A percentile compares a stretch with the other conserved stretches of the same genome.
phyloP scores from a whole-genome alignment of 371 early-diverging fungal genomes.

The Mucor irregularis region DNA sequence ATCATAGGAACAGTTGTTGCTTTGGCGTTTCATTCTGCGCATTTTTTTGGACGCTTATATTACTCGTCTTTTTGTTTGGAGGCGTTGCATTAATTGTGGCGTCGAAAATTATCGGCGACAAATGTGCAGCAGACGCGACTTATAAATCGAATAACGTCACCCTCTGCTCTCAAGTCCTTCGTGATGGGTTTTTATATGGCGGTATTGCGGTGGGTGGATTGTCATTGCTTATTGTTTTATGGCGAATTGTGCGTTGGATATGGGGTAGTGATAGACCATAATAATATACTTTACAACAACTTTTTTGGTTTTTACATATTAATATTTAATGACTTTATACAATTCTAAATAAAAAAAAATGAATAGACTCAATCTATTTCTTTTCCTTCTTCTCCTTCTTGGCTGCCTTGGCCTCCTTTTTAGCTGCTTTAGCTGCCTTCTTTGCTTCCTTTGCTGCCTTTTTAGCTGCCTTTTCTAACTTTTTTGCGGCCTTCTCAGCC shows the following conservation, averaged over 20 bases:
- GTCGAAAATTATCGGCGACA: slow-evolving; percentile 6
- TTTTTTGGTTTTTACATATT: not conserved
- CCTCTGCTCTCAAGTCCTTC: slow-evolving; percentile 19
- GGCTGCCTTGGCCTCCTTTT: slow-evolving; percentile 13
- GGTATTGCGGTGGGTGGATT: slow-evolving; percentile 32
- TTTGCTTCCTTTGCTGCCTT: slow-evolving; percentile 40
- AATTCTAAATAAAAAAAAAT: not conserved
- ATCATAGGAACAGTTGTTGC: slow-evolving; percentile 10
- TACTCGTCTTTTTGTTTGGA: slow-evolving; percentile 12
- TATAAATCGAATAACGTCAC: not conserved
- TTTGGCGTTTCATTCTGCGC: slow-evolving; percentile 18
- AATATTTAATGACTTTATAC: not conserved
- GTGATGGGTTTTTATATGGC: slow-evolving; percentile 33
- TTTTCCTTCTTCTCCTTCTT: slow-evolving; percentile 21
- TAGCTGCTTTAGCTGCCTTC: slow-evolving; percentile 27
- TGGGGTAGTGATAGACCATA: slow-evolving; percentile 5
- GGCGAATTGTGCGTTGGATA: slow-evolving; percentile 26
- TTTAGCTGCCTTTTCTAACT: slow-evolving; percentile 37
- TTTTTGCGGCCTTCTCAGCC: slow-evolving; percentile 29
- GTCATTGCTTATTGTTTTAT: slow-evolving; percentile 16
- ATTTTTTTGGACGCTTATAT: slow-evolving; percentile 21
- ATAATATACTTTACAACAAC: not conserved
- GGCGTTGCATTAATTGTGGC: slow-evolving; percentile 26
- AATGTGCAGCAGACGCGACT: slow-evolving; percentile 11
- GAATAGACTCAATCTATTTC: not conserved